Conservation (phyloP, 1,284 basidiomycete species). For the Xanthoconium separans region DNA sequence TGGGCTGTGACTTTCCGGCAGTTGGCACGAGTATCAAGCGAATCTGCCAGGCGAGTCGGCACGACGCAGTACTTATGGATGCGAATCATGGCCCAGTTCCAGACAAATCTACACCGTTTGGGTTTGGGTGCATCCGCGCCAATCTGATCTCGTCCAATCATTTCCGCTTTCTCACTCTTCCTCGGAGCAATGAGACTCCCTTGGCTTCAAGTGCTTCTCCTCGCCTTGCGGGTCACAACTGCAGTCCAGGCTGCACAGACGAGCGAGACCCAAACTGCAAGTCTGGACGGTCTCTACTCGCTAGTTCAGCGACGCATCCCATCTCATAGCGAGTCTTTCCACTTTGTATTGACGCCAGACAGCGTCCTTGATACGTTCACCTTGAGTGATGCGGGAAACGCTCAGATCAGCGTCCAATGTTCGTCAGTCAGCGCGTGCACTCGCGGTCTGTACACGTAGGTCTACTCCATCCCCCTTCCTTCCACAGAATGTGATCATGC, state of each 20-base stretch:
- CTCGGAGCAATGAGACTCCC: slow-evolving; percentile 1
- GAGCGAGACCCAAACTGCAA: neutral
- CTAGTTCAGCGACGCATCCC: slow-evolving; percentile 28
- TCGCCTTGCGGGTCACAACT: neutral
- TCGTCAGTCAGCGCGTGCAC: slow-evolving; percentile 27
- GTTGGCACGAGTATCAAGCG: too few species aligned
- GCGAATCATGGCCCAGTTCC: too few species aligned
- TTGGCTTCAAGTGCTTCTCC: neutral
- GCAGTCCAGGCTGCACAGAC: neutral
- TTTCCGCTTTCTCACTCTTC: neutral
- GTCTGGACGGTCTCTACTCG: slow-evolving; percentile 23
- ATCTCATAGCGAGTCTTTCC: slow-evolving; percentile 22
- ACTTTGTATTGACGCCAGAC: slow-evolving; percentile 13
- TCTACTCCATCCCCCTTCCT: neutral
- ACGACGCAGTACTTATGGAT: too few species aligned
- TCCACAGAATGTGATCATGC: neutral
- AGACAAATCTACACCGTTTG: too few species aligned
- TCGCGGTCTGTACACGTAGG: slow-evolving; percentile 28
- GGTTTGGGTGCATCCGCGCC: too few species aligned
- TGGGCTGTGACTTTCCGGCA: too few species aligned
- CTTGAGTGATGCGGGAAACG: slow-evolving; percentile 18
- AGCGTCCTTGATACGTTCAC: slow-evolving; percentile 23
- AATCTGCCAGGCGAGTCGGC: too few species aligned
- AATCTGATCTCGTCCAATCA: neutral
- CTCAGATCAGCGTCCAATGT: slow-evolving; percentile 22